phyloP scores from a whole-genome alignment of 306 rosid genomes.

The cucumber (Cucumis sativus) region DNA sequence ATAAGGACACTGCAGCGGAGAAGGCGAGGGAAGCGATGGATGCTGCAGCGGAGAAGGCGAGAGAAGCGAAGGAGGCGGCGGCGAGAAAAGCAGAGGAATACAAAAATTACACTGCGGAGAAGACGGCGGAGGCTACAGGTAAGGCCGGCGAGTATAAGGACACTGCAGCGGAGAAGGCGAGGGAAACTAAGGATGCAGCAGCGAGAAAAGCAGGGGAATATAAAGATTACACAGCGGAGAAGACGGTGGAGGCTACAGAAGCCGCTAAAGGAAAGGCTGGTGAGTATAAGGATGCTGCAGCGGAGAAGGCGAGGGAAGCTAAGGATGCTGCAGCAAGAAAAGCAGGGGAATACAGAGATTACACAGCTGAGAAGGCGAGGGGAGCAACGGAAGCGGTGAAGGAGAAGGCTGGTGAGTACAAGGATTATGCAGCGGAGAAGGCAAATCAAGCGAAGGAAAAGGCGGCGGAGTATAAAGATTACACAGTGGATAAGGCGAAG shows the following conservation, averaged over 20 bases:
- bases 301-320: background rate
- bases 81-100: constrained; percentile 8
- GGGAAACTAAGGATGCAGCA: constrained; percentile 10
- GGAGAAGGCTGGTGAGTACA: constrained; percentile 16
- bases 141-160: constrained; percentile 13
- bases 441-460: background rate
- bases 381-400: constrained; percentile 11
- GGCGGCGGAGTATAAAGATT: constrained; percentile 14
- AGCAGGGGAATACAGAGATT: constrained; percentile 7
- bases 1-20: constrained; percentile 11
- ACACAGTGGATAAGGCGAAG: constrained; percentile 8
- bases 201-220: constrained; percentile 7
- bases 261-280: constrained; percentile 5
- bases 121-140: constrained; percentile 12
- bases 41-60: constrained; percentile 11
- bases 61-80: constrained; percentile 11
- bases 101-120: background rate
- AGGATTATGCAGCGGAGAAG: constrained; percentile 8
- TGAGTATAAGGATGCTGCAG: constrained; percentile 9
- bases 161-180: constrained; percentile 9
- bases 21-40: too few relatives aligned
- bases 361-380: constrained; percentile 11
- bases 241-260: constrained; percentile 15
- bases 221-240: background rate
- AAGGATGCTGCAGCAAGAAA: background rate